Evolutionary conservation across 257 asterid species (phyloP), one percentile per base, ranked within the genome.

Genomic region (Nicotiana tomentosiformis): DNA sequence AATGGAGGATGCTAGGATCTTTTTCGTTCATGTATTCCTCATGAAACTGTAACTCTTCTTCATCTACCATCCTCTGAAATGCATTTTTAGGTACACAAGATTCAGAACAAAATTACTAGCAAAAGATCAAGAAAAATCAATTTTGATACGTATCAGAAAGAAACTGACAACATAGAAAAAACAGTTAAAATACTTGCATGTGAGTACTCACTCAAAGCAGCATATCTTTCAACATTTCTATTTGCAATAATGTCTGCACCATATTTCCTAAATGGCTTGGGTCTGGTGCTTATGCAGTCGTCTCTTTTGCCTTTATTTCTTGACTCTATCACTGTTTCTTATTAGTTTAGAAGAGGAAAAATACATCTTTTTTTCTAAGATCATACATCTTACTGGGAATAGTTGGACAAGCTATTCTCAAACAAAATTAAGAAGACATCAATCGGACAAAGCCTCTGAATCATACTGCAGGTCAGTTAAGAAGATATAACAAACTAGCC

Each of bases 1-100:
- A 96, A 88, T 94, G 99, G 84, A 96, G 98, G 84, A 96, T 96
- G 77, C 99, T 96, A 64, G 99, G 99, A 90, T 96, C 99, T 87
- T 93, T 91, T 86, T 96, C 99, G 82, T 94, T 96, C 93, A 96
- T 87, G 92, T 96, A 96, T 87, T 96, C 99, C 91, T 96, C 98
- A 2, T 96, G 98, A 88, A 96, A 96, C 90, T 90, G 97, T 89
- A 96, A 86, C 89, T 96, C 98, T 91, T 96, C 99, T 84, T 93
- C 97, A 4, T 96, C 98, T 35, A 94, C 97, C 93, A 96, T 89
- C 88, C 93, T 93, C 99, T 96, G 95, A 84, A 89, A 83, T 82
- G 18, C 82, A 87, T 81, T 82, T 80, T 9, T 39, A 82, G 14
- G 46, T 49, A 32, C 18, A 62, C 26, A 83, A 2, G 39, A 66